Base-by-base conservation (phyloP, 768 basidiomycete species). In the Fomitopsis pulvina region DNA sequence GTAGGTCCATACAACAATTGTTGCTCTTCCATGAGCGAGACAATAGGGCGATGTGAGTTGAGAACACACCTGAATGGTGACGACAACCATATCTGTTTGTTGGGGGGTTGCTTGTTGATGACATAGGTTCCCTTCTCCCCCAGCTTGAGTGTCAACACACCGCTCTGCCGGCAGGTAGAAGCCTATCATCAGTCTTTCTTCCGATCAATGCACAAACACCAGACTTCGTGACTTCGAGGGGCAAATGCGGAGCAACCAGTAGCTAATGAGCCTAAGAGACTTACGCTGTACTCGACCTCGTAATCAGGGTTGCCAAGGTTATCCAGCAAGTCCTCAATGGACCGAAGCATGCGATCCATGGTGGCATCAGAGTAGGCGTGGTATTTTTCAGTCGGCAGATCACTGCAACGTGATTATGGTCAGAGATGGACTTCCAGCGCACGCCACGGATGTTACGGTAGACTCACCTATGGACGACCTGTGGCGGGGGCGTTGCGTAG, bases 1-100 rank as follows among this genome's bases (percentile, higher is more conserved):
- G 28, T 22, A 34, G 24, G 21, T 3, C 11, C 16, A 14, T 24
- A 4, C n/a, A 12, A 25, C 4, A 29, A 2, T 10, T 41, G 27
- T n/a, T 22, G 18, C 34, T 37, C 28, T n/a, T 9, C 25, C 18
- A 24, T 26, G 21, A 34, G 22, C 26, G 18, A 30, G 10, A 39
- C 26, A 41, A 20, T 1, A 39, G n/a, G 10, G 44, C 20, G 18
- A 40, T 41, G 25, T 42, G n/a, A 12, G 27, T 21, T 21, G 28
- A 51, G 38, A 30, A 63, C 71, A 32, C 55, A 92, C 92, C 89
- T 91, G 56, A 80, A 64, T 0, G 93, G 93, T 8, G 88, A 92
- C 3, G 91, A 93, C 18, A 96, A 73, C 93, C 93, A 96, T 57
- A 96, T 95, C 63, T 96, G 93, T 69, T 92, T 92, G 64, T 96